Evolutionary conservation across 371 early-diverging fungal species (phyloP).

Genomic region (Circinella minor): DNA sequence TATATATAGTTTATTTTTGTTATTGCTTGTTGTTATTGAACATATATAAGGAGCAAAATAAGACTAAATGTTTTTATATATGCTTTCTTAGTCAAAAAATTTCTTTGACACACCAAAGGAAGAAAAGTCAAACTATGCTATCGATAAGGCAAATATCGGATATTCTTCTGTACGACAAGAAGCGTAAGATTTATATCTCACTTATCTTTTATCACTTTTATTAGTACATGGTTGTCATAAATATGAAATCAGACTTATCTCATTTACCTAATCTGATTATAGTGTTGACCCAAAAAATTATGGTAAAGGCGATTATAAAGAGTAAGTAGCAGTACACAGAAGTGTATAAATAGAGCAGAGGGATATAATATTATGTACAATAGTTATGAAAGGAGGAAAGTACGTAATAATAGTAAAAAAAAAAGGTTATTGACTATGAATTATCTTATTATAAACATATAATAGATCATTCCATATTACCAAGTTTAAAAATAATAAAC

Average conservation of each 20-base stretch:
- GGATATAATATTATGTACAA: not conserved
- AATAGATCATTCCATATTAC: slow-evolving; percentile 49
- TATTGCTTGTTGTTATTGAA: too few species aligned
- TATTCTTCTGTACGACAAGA: slow-evolving; percentile 32
- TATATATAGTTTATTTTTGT: too few species aligned
- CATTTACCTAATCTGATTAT: not conserved
- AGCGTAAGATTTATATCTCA: slow-evolving; percentile 22
- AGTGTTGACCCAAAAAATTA: slow-evolving; percentile 46
- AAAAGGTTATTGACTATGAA: not conserved
- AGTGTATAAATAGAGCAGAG: not conserved
- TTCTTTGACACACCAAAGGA: slow-evolving; percentile 37
- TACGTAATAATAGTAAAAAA: not conserved
- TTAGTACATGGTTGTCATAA: not conserved
- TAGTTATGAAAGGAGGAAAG: not conserved
- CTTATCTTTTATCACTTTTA: not conserved
- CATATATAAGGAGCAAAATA: too few species aligned
- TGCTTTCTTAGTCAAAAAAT: slow-evolving; percentile 30
- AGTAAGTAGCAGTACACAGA: slow-evolving; percentile 26
- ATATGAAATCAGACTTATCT: not conserved
- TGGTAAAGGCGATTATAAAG: slow-evolving; percentile 51
- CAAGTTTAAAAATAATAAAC: slow-evolving; percentile 36
- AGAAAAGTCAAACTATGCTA: slow-evolving; percentile 26
- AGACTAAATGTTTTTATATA: too few species aligned
- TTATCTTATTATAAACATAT: not conserved
- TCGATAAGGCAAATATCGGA: slow-evolving; percentile 28